Evolutionary conservation across 352 stramenopile species (phyloP).

Genomic region (Paralagenidium karlingii): DNA sequence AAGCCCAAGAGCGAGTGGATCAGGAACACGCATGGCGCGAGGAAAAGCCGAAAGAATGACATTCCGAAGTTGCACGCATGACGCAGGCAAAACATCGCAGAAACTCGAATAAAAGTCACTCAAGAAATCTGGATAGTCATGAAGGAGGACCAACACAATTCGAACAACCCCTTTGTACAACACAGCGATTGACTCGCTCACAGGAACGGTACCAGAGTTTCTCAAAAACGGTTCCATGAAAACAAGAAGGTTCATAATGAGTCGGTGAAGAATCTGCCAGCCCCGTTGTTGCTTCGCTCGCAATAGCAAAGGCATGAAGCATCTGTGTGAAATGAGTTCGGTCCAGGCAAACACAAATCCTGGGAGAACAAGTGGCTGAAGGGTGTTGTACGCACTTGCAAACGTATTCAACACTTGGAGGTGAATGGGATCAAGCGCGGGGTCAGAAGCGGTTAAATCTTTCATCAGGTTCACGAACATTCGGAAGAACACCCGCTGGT

Average conservation of each 20-base stretch:
- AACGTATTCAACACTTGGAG: conserved; percentile 94
- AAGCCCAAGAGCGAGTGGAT: conserved; percentile 96
- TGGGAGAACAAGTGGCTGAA: conserved; percentile 92
- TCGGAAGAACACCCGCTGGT: conserved; percentile 98
- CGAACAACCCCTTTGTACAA: conserved; percentile 98
- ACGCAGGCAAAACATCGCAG: conserved; percentile 95
- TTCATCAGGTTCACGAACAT: conserved; percentile 97
- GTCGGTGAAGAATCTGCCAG: conserved; percentile 94
- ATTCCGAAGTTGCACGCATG: conserved; percentile 97
- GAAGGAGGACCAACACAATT: conserved; percentile 95
- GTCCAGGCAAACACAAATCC: conserved; percentile 98
- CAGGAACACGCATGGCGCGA: conserved; percentile 92
- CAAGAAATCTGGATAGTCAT: conserved; percentile 98
- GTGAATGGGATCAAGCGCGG: conserved; percentile 89
- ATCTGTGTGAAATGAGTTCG: conserved; percentile 95
- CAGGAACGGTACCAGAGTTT: conserved; percentile 63
- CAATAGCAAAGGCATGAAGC: conserved; percentile 97
- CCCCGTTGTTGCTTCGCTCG: conserved; percentile 89
- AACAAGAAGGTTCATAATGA: conserved; percentile 96
- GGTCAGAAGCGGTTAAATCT: conserved; percentile 93
- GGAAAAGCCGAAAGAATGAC: conserved; percentile 97
- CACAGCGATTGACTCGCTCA: conserved; percentile 86
- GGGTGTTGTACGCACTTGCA: conserved; percentile 92
- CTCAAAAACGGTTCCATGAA: conserved; percentile 96
- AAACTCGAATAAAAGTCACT: conserved; percentile 97